Conservation (phyloP, 345 rosid species). For the Rhizophora mangle region DNA sequence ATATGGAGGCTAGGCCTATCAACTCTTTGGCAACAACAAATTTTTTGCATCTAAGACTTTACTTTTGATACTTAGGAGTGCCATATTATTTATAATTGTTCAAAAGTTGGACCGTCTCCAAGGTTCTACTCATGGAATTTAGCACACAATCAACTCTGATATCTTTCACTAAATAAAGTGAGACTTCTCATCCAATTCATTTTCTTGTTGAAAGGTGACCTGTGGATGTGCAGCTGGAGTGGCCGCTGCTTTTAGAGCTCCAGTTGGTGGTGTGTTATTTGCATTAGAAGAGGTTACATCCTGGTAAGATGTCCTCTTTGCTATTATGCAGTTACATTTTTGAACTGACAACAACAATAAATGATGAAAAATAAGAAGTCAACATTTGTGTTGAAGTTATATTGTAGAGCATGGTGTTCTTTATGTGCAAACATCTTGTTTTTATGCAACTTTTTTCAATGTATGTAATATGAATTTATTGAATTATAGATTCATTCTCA, state of each 20-base stretch:
- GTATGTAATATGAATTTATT: background rate
- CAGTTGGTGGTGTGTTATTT: slow-evolving; percentile 98
- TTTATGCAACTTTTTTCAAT: background rate
- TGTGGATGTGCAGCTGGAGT: slow-evolving; percentile 99
- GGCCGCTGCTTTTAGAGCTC: slow-evolving; percentile 99
- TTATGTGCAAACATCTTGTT: slow-evolving; percentile 1
- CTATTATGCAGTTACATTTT: background rate
- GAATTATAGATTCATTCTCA: background rate
- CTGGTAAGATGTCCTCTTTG: slow-evolving; percentile 50
- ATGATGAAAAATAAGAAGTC: background rate
- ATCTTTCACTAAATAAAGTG: no score
- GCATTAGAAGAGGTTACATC: slow-evolving; percentile 98
- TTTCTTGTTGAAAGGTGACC: slow-evolving; percentile 58
- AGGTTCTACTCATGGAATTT: no score
- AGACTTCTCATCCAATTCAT: no score
- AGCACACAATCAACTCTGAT: no score
- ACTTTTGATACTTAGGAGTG: no score
- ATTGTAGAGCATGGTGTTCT: background rate
- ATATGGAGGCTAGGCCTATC: no score
- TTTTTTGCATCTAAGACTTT: no score
- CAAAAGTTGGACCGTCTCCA: no score
- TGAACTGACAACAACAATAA: background rate
- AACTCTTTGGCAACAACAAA: no score
- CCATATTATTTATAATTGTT: no score
- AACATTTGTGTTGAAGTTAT: background rate